Evolutionary conservation across 164 flowering plant species (phyloP), one percentile per base, ranked within the genome.

Genomic region (Magnolia kwangsiensis): DNA sequence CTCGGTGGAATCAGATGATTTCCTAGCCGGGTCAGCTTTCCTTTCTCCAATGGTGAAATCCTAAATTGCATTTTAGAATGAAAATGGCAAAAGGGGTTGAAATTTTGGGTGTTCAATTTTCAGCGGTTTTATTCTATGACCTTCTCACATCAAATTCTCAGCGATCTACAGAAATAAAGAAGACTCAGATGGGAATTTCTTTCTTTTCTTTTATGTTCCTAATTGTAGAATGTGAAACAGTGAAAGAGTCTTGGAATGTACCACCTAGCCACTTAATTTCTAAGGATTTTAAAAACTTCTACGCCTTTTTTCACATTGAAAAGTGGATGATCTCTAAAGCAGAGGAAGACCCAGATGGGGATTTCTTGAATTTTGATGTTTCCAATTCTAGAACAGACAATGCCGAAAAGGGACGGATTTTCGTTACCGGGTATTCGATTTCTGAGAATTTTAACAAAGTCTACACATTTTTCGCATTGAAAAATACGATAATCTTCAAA

Each of bases 41-140:
- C 49, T 19, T 58, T 21, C 37, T 63, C 72, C 21, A 51, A 73
- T 18, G 14, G n/a, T 55, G 31, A 19, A 59, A 51, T 49, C 73
- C 67, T 45, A 72, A 50, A 77, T 51, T 49, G 72, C 71, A 29
- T 23, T 64, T 65, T 67, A 65, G 50, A 64, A 49, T 51, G 64
- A 13, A 72, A 23, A 24, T 20, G 20, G 16, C 18, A 16, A 50
- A 19, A 70, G 21, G 24, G 63, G 0, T 27, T 67, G 70, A 23
- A 67, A 64, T 20, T 20, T 18, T 20, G 67, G 67, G 23, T 20
- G 24, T 21, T 64, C 21, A 64, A 20, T 21, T 37, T 64, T 20
- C 67, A 64, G 19, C 0, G 67, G 23, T 19, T 64, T 21, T 18
- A 3, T 19, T 64, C 67, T 21, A 20, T 8, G 24, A 19, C 24